Base-by-base conservation (phyloP, 2,329 filamentous ascomycete genomes). In the Fusarium falciforme region DNA sequence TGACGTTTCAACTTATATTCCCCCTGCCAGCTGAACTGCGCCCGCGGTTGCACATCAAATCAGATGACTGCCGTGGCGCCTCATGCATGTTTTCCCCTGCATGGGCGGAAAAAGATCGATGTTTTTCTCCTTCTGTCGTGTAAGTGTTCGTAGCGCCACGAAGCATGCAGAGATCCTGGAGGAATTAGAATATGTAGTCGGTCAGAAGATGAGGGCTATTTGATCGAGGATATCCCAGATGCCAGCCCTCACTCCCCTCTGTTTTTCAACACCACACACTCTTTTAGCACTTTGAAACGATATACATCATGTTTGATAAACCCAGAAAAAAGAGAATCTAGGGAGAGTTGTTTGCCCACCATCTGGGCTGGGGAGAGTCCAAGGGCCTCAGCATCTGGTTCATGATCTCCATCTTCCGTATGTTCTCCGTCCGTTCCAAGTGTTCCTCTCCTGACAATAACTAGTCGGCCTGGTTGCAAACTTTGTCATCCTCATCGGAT, bases 401-500 rank as follows among this genome's bases (percentile, higher is more conserved):
- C 62, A 64, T 73, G 42, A 57, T 73, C 42, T 69, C 68, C 35
- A 64, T 71, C 12, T 33, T 66, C 16, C 49, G 68, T 71, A 52
- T 60, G 14, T 25, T 33, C 1, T 25, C 54, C 7, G 6, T 25
- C 8, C 17, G 2, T n/a, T 10, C 16, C 20, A 3, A 27, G 27
- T 5, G 11, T 20, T 11, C 25, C 16, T n/a, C 5, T 14, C 12
- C 57, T 38, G 38, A 49, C 20, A n/a, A 29, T 35, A 27, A 22
- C 14, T 10, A 68, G 72, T 70, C 42, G 67, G 72, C 22, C 62
- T 70, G 40, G 55, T 70, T 22, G 61, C 67, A 27, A 70, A 72
- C 55, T 55, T 72, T 49, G 61, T 63, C 22, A 65, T 72, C 29
- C 57, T 72, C 17, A 20, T 74, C 6, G 61, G 67, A 16, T 68